phyloP scores from a whole-genome alignment of 2,329 filamentous ascomycete species.

The Waltergamsia citrina region DNA sequence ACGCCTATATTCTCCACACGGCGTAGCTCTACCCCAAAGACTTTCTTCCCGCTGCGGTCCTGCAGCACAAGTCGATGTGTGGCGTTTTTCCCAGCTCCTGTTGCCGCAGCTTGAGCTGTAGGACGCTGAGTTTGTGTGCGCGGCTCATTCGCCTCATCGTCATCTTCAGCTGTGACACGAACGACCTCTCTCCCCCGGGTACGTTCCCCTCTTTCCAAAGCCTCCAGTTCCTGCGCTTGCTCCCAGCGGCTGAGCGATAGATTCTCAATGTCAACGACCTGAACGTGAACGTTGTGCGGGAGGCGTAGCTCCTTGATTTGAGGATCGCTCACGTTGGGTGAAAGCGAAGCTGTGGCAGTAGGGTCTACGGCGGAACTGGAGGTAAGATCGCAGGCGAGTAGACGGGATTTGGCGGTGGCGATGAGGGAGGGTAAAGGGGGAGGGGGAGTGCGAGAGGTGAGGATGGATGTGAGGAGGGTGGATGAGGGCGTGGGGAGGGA shows the following conservation, averaged over 20 bases:
- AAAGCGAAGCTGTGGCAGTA: slow-evolving; percentile 30
- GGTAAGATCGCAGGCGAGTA: slow-evolving; percentile 71
- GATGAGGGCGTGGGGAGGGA: slow-evolving; percentile 38
- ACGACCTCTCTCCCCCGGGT: slow-evolving; percentile 75
- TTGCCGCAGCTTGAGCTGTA: slow-evolving; percentile 6
- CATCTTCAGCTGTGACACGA: slow-evolving; percentile 41
- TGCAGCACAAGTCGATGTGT: slow-evolving; percentile 78
- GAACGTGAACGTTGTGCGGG: slow-evolving; percentile 56
- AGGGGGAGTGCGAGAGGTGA: slow-evolving; percentile 42
- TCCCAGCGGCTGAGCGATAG: slow-evolving; percentile 73
- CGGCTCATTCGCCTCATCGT: slow-evolving; percentile 28
- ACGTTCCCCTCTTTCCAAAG: slow-evolving; percentile 61
- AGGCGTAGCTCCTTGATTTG: slow-evolving; percentile 47
- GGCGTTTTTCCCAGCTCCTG: slow-evolving; percentile 30
- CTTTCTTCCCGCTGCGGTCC: slow-evolving; percentile 60
- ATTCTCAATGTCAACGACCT: slow-evolving; percentile 82
- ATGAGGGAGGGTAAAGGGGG: slow-evolving; percentile 62
- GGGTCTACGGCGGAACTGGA: slow-evolving; percentile 33
- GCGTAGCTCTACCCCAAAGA: slow-evolving; percentile 65
- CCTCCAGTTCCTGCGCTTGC: slow-evolving; percentile 75
- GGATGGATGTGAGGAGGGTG: slow-evolving; percentile 55
- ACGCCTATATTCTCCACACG: slow-evolving; percentile 57
- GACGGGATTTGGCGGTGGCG: slow-evolving; percentile 71
- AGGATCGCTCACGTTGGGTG: slow-evolving; percentile 43
- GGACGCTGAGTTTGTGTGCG: slow-evolving; percentile 8